Evolutionary conservation across 2,329 filamentous ascomycete genomes (phyloP).

Genomic region (Hypoxylon sp.): DNA sequence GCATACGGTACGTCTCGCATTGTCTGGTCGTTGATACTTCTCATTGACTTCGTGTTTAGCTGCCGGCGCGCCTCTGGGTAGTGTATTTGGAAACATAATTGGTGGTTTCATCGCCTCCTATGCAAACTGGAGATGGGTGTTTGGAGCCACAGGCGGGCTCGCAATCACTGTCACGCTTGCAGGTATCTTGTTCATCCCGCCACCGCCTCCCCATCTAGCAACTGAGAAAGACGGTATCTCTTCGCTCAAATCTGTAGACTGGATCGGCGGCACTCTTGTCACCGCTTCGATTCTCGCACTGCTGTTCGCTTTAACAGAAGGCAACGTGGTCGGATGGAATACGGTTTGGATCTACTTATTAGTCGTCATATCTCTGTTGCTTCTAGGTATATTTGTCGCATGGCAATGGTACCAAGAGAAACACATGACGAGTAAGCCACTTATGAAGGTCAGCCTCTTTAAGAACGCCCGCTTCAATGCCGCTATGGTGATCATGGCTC

Average conservation of each 20-base stretch:
- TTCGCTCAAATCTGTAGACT: slow-evolving; percentile 69
- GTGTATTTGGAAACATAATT: slow-evolving; percentile 74
- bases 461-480: slow-evolving; percentile 70
- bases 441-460: slow-evolving; percentile 78
- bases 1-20: slow-evolving; percentile 62
- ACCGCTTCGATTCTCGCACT: slow-evolving; percentile 73
- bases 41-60: slow-evolving; percentile 53
- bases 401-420: slow-evolving; percentile 74
- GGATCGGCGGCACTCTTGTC: slow-evolving; percentile 74
- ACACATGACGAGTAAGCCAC: slow-evolving; percentile 62
- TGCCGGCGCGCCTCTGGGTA: slow-evolving; percentile 74
- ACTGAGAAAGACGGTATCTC: slow-evolving; percentile 45
- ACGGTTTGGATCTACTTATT: slow-evolving; percentile 72
- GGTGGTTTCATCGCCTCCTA: slow-evolving; percentile 74
- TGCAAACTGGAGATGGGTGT: slow-evolving; percentile 75
- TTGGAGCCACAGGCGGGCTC: slow-evolving; percentile 73
- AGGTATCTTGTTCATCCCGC: slow-evolving; percentile 71
- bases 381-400: slow-evolving; percentile 68
- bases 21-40: neutral
- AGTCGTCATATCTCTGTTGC: slow-evolving; percentile 68
- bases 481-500: slow-evolving; percentile 73
- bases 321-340: slow-evolving; percentile 76
- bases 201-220: slow-evolving; percentile 56
- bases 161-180: slow-evolving; percentile 68
- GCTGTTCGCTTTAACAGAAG: slow-evolving; percentile 76